A percentile compares a stretch with the other conserved stretches of the same genome.
phyloP scores from a whole-genome alignment of 2,329 filamentous ascomycete genomes.

The Arthrinium puccinioides region DNA sequence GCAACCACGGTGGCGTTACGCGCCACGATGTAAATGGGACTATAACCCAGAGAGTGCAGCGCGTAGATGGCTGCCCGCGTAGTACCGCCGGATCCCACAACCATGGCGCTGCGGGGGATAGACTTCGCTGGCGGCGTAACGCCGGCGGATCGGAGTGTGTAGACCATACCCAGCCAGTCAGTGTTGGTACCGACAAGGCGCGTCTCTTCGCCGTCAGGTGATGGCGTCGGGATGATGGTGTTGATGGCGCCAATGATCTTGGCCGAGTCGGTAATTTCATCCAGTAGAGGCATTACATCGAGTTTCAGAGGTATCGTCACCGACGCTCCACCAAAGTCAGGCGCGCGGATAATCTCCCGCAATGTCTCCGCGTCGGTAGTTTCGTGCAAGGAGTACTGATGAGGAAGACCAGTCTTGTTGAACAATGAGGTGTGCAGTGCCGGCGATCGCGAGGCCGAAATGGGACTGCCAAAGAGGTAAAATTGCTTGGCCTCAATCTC shows the following conservation, averaged over 20 bases:
- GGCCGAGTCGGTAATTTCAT: constrained; percentile 73
- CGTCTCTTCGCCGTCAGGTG: constrained; percentile 27
- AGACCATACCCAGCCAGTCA: constrained; percentile 89
- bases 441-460: constrained; percentile 76
- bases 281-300: constrained; percentile 74
- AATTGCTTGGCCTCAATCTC: constrained; percentile 71
- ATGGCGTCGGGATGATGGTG: constrained; percentile 65
- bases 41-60: constrained; percentile 74
- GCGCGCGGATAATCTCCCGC: constrained; percentile 55
- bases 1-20: constrained; percentile 64
- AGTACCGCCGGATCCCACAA: constrained; percentile 88
- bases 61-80: constrained; percentile 87
- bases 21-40: constrained; percentile 80
- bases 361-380: constrained; percentile 60
- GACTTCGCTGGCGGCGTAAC: constrained; percentile 31
- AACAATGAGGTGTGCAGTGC: constrained; percentile 88
- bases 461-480: constrained; percentile 81
- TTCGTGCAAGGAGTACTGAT: constrained; percentile 71
- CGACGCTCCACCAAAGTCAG: constrained; percentile 84
- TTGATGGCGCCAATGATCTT: constrained; percentile 87
- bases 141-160: constrained; percentile 65
- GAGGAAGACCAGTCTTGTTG: constrained; percentile 67
- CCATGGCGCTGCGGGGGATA: constrained; percentile 54
- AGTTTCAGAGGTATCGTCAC: constrained; percentile 95
- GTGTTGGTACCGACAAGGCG: constrained; percentile 83